A percentile compares a stretch with the other conserved stretches of the same genome.
phyloP scores from a whole-genome alignment of 257 asterid species.

The Forsythia suspensa region DNA sequence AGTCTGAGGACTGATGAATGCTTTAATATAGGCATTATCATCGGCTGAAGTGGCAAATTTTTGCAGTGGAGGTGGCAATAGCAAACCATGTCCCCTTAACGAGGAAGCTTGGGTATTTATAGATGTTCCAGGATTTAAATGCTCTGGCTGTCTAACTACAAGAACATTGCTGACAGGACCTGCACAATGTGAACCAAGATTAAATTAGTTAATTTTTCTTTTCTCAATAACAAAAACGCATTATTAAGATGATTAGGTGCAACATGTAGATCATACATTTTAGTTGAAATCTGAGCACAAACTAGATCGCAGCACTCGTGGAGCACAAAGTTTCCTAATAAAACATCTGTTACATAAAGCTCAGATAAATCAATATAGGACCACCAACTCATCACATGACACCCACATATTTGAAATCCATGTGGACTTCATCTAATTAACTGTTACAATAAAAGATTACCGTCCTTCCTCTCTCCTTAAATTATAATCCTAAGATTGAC shows the following conservation, averaged over 20 bases:
- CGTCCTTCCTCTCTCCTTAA: neutral
- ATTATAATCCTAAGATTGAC: neutral
- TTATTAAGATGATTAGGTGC: neutral
- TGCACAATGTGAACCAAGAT: slow-evolving; percentile 33
- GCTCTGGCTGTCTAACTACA: slow-evolving; percentile 56
- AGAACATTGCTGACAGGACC: slow-evolving; percentile 75
- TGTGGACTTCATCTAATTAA: neutral
- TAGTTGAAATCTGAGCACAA: neutral
- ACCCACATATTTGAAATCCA: neutral
- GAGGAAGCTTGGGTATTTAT: slow-evolving; percentile 35
- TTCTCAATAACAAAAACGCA: neutral
- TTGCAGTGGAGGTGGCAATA: slow-evolving; percentile 68
- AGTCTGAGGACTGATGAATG: slow-evolving; percentile 38
- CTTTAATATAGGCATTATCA: slow-evolving; percentile 46
- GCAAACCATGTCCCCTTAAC: slow-evolving; percentile 39
- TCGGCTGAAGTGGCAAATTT: slow-evolving; percentile 53
- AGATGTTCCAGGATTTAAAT: slow-evolving; percentile 41
- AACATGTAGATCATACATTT: too few species aligned
- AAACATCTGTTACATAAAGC: neutral
- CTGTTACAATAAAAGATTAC: neutral
- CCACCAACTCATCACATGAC: neutral
- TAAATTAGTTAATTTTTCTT: neutral
- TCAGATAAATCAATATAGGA: neutral
- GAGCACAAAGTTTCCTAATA: neutral
- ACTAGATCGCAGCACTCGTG: neutral